Conservation (phyloP, 2,329 filamentous ascomycete genomes). For the Scedosporium apiospermum region DNA sequence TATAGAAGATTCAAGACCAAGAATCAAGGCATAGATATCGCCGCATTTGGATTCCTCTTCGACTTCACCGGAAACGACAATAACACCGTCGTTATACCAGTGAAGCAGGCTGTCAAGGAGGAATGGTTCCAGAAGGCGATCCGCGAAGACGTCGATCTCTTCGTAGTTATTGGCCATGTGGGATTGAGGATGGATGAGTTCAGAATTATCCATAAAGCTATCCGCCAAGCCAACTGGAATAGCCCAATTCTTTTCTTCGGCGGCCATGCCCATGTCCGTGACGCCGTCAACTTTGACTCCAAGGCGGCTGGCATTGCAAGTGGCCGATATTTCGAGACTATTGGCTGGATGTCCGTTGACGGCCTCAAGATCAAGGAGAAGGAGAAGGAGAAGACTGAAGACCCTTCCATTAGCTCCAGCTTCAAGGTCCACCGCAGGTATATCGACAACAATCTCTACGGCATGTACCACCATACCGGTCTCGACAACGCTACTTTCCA, state of each 20-base stretch:
- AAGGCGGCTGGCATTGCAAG: conserved; percentile 73
- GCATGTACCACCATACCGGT: conserved; percentile 70
- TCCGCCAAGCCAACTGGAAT: conserved; percentile 67
- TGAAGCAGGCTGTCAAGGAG: conserved; percentile 72
- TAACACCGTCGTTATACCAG: conserved; percentile 75
- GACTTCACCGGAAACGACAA: conserved; percentile 87
- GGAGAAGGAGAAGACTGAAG: conserved; percentile 15
- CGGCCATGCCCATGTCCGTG: conserved; percentile 82
- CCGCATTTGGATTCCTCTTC: conserved; percentile 92
- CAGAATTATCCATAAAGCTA: conserved; percentile 64
- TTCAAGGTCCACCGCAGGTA: conserved; percentile 68
- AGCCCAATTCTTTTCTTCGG: conserved; percentile 87
- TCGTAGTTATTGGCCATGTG: conserved; percentile 79
- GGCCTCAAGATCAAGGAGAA: conserved; percentile 37
- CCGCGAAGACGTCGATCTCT: conserved; percentile 75
- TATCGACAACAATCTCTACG: conserved; percentile 88
- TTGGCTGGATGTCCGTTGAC: conserved; percentile 84
- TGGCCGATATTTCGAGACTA: conserved; percentile 88
- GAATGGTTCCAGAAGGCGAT: conserved; percentile 85
- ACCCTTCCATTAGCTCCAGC: conserved; percentile 20
- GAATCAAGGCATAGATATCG: conserved; percentile 72
- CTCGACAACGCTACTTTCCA: conserved; percentile 64
- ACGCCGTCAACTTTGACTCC: conserved; percentile 70
- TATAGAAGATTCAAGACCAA: conserved; percentile 88
- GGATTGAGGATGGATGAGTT: conserved; percentile 75